Conservation (phyloP, 441 rosid species). For the Brassica balearica region DNA sequence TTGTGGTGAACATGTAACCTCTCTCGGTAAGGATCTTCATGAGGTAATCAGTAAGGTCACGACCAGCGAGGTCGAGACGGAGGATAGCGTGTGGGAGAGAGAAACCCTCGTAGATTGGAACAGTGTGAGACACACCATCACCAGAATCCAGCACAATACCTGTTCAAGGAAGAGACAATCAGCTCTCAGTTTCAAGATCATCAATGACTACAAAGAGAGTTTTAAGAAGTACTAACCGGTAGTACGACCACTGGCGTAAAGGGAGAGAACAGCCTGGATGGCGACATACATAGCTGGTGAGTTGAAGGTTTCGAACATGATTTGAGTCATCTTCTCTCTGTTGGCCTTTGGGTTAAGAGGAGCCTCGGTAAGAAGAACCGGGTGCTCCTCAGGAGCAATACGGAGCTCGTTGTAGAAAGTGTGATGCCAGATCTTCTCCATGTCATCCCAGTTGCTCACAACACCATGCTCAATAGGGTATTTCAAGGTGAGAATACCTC, state of each 20-base stretch:
- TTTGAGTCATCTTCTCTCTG: slow-evolving; percentile 68
- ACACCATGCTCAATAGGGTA: slow-evolving; percentile 63
- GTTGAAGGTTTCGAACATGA: slow-evolving; percentile 64
- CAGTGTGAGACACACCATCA: slow-evolving; percentile 75
- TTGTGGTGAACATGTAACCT: slow-evolving; percentile 73
- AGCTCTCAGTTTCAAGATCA: not conserved
- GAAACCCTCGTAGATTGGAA: slow-evolving; percentile 75
- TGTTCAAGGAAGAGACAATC: slow-evolving; percentile 27
- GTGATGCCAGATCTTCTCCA: slow-evolving; percentile 59
- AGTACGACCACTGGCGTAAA: slow-evolving; percentile 81
- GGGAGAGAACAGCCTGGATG: slow-evolving; percentile 70
- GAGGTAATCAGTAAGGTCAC: slow-evolving; percentile 70
- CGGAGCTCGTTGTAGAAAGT: slow-evolving; percentile 70
- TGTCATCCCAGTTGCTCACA: slow-evolving; percentile 58
- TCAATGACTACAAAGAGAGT: not conserved
- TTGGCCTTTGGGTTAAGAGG: slow-evolving; percentile 81
- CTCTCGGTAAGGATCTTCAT: slow-evolving; percentile 77
- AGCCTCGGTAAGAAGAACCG: slow-evolving; percentile 73
- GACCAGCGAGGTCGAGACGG: slow-evolving; percentile 70
- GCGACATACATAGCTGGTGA: slow-evolving; percentile 69
- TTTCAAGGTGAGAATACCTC: slow-evolving; percentile 61
- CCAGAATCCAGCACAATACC: slow-evolving; percentile 78
- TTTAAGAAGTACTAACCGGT: slow-evolving; percentile 55
- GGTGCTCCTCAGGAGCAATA: slow-evolving; percentile 74
- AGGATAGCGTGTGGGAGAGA: slow-evolving; percentile 73